A percentile compares a stretch with the other conserved stretches of the same genome.
Conservation (phyloP, 495 filamentous ascomycete genomes). For the Xylaria nigripes region DNA sequence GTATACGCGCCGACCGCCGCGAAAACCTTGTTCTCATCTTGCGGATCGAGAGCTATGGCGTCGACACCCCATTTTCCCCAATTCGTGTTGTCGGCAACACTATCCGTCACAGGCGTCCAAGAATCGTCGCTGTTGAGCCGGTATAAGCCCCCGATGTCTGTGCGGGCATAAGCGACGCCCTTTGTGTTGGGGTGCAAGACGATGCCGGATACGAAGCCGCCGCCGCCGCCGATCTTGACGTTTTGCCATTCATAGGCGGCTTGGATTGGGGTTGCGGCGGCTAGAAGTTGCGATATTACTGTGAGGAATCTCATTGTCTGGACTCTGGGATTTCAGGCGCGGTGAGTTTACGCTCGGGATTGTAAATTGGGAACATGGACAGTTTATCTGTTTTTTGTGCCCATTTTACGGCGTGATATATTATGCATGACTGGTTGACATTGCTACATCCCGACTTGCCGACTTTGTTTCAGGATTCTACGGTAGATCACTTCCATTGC, state of each 20-base stretch:
- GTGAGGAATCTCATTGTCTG: conserved; percentile 27
- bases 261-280: conserved; percentile 15
- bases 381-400: no score
- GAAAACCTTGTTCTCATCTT: conserved; percentile 47
- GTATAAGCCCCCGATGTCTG: conserved; percentile 57
- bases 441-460: no score
- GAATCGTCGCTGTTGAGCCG: conserved; percentile 46
- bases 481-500: no score
- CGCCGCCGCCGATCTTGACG: conserved; percentile 46
- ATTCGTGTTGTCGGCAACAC: conserved; percentile 37
- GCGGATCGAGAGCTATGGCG: conserved; percentile 49
- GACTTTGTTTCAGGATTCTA: no score
- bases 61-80: conserved; percentile 55
- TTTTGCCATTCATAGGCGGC: conserved; percentile 39
- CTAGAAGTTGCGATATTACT: conserved; percentile 28
- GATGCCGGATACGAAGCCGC: conserved; percentile 52
- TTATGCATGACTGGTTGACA: no score
- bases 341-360: no score
- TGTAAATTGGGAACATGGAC: no score
- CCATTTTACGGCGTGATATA: no score
- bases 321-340: neutral
- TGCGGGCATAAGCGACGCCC: conserved; percentile 52
- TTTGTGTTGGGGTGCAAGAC: conserved; percentile 50
- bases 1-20: conserved; percentile 53
- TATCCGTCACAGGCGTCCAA: conserved; percentile 52